Percentiles rank a stretch among this genome's conserved stretches.
Evolutionary conservation across 2,329 filamentous ascomycete genomes (phyloP).

Genomic region (Cercospora brassicicola): DNA sequence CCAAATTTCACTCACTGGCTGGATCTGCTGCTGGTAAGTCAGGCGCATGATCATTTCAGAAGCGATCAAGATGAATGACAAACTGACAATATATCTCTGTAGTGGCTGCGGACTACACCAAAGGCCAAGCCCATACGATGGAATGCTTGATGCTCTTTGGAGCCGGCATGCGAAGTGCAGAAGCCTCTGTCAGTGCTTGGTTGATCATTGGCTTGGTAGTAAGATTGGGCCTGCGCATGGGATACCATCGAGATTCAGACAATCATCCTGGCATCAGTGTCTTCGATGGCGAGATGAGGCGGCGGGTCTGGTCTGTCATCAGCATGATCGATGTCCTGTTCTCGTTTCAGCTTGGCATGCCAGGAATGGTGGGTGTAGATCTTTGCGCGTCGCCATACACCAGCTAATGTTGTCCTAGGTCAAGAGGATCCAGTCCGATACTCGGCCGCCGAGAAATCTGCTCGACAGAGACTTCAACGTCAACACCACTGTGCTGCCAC

Average conservation of each 20-base stretch:
- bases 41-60: background rate
- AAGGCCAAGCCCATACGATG: constrained; percentile 46
- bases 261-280: constrained; percentile 45
- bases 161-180: constrained; percentile 34
- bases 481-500: constrained; percentile 41
- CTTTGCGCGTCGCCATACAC: background rate
- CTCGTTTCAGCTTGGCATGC: constrained; percentile 52
- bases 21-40: constrained; percentile 33
- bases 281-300: constrained; percentile 50
- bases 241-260: constrained; percentile 50
- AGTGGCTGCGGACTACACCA: constrained; percentile 45
- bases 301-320: constrained; percentile 47
- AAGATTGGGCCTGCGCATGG: constrained; percentile 45
- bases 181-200: constrained; percentile 43
- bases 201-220: constrained; percentile 45
- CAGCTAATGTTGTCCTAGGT: constrained; percentile 15
- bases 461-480: constrained; percentile 48
- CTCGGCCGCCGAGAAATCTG: constrained; percentile 47
- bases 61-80: background rate
- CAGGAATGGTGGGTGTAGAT: constrained; percentile 47
- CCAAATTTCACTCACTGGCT: constrained; percentile 34
- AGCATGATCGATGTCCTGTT: constrained; percentile 50
- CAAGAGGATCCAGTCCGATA: constrained; percentile 44
- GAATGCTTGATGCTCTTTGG: constrained; percentile 44
- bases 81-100: background rate